Base-by-base conservation (phyloP, 129 eudicot genomes). In the Centaurea solstitialis region DNA sequence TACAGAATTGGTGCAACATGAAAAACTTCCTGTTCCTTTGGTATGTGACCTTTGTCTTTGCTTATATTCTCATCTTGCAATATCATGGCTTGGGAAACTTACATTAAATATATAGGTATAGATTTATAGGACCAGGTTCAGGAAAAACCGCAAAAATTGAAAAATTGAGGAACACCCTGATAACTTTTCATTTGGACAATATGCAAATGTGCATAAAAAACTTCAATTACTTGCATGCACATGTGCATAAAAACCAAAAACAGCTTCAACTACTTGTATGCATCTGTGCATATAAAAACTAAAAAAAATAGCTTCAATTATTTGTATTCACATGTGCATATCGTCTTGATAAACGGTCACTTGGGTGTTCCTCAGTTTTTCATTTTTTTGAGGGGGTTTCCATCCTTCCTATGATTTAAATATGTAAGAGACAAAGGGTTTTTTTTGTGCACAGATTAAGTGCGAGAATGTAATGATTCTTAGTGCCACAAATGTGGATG, bases 1-100 rank as follows among this genome's bases (percentile, higher is more conserved):
- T 45, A 91, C 97, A 13, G 93, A 91, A 57, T 74, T 91, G 80
- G 79, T 89, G 85, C 93, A 87, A 70, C 97, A 89, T 77, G 93
- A 89, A 73, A 82, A 89, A 74, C 89, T 91, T 69, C 83, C 79
- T 61, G 88, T 87, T 67, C 97, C 93, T 75, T 79, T 91, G 93
- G 97, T 33, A 33, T 33, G 65, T n/a, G 22, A 57, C 9, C 22
- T 57, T 57, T 57, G 65, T 17, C 9, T 57, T 17, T 57, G 22
- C 65, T n/a, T 53, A 53, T 17, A 15, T 53, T 17, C 21, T 53
- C 17, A 3, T 3, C 2, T 30, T 30, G 35, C 35, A 3, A 33
- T 33, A 33, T 33, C 37, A 33, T 33, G 37, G 65, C 65, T 17
- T 53, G 28, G 10, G 24, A 26, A 50, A 47, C 41, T 57, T 57